Base-by-base conservation (phyloP, 495 filamentous ascomycete genomes). In the Tirmania nivea region DNA sequence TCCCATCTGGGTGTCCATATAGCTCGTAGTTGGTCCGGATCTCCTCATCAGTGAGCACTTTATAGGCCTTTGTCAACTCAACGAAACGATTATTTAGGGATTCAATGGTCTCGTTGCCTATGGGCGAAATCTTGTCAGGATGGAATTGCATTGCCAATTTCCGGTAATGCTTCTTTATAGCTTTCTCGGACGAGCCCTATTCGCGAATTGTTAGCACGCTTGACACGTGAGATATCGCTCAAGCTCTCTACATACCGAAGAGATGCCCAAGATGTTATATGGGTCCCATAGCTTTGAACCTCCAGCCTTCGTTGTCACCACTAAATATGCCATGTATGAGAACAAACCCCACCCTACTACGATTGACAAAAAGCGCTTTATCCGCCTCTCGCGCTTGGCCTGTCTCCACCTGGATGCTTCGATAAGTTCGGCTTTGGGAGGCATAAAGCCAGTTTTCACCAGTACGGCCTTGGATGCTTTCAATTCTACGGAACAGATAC, bases 1-100 rank as follows among this genome's bases (percentile, higher is more conserved):
- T 95, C 52, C 90, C 90, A 64, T 97, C 90, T 7, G 90, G 90
- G 66, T 97, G 86, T 48, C 90, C 90, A 66, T 80, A 97, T 65
- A 94, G 84, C 36, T 88, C 78, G 65, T 81, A 96, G 70, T 97
- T 97, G 67, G 94, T 92, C 51, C 92, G 83, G 48, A 96, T 74
- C 39, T 96, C 90, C 67, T 96, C 90, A 61, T 97, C 90, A 9
- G 92, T 96, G 47, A 97, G 73, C 8, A 92, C 80, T 68, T 96
- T 95, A 73, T 94, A 95, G 6, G 90, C 90, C 71, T 97, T 96
- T 50, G 85, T 84, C 55, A 96, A 71, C 60, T 97, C 88, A 36
- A 94, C 88, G 70, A 86, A 97, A 59, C 80, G 74, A 42, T 86
- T 76, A 63, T 88, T 96, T 53, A 96, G 74, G 49, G 69, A 71